phyloP scores from a whole-genome alignment of 2,329 filamentous ascomycete species.

The Periconia sp. region DNA sequence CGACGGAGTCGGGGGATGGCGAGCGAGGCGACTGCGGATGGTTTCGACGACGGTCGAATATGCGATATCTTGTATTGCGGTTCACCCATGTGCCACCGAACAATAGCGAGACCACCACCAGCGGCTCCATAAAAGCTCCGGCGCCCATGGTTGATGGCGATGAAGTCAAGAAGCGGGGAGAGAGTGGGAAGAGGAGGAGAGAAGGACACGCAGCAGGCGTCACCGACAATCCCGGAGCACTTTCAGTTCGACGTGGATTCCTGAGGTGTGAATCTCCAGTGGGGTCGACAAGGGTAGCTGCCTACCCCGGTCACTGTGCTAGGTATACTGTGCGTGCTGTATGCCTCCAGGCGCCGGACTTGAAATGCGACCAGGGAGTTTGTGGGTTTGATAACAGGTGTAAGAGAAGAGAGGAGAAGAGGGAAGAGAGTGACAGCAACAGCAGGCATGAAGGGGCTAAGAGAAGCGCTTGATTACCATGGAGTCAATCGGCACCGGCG shows the following conservation, averaged over 20 bases:
- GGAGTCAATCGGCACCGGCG: too few relatives aligned
- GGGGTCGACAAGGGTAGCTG: constrained; percentile 13
- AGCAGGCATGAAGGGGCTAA: too few relatives aligned
- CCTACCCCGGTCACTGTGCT: constrained; percentile 1
- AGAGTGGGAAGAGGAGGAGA: neutral
- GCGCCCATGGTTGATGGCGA: constrained; percentile 55
- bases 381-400: too few relatives aligned
- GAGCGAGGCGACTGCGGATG: constrained; percentile 31
- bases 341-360: neutral
- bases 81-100: constrained; percentile 69
- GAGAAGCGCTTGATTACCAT: too few relatives aligned
- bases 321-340: constrained; percentile 3
- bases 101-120: constrained; percentile 65
- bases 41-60: constrained; percentile 36
- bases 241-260: neutral
- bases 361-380: neutral
- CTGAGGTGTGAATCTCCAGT: neutral
- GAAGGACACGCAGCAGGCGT: neutral
- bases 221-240: neutral
- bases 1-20: constrained; percentile 47
- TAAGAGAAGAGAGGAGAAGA: too few relatives aligned
- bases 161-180: neutral
- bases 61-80: constrained; percentile 52
- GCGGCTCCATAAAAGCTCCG: constrained; percentile 66
- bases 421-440: too few relatives aligned